Evolutionary conservation across 129 eudicot species (phyloP), one percentile per base, ranked within the genome.

Genomic region (Tagetes erecta): DNA sequence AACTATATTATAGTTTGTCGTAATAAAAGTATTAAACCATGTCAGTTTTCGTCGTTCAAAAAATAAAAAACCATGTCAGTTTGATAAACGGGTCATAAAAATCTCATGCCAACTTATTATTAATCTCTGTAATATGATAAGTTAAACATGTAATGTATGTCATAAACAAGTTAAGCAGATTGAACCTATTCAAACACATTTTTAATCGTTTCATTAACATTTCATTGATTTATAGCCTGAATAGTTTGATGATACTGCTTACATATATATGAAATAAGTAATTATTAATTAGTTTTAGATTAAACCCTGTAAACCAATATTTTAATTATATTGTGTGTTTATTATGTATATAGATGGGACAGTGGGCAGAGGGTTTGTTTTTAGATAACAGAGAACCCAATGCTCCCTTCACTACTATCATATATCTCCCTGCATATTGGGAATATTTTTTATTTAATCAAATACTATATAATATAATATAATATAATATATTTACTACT

Each of bases 391-490:
- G 67, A 76, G 74, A 67, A 76, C 80, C 73, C 74, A 67, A 67
- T 76, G 80, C 74, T 42, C 80, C 73, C 44, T 76, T 66, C 56
- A 44, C 80, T 76, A 76, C 66, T 73, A 76, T 53, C 41, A 52
- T 72, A 74, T 20, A 20, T 20, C 27, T 62, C 78, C 71, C 71
- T 74, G 60, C 38, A n/a, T 74, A 46, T 30, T 74, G 12, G 78
- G 78, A 62, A 63, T 33, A 74, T 50, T 35, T 46, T 37, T 67
- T 68, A 40, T 12, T 71, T 27, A 27, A 75, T 52, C 41, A 37
- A 20, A 58, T 51, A 2, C 76, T 35, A 52, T 41, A 41, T 71
- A 20, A 8, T 20, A 20, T 20, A 20, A 20, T 20, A 20, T 20
- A 20, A 20, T 20, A 20, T 20, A 20, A 20, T 20, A 20, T 20